Base-by-base conservation (phyloP, 352 stramenopile genomes). In the Phytophthora sansomeana region DNA sequence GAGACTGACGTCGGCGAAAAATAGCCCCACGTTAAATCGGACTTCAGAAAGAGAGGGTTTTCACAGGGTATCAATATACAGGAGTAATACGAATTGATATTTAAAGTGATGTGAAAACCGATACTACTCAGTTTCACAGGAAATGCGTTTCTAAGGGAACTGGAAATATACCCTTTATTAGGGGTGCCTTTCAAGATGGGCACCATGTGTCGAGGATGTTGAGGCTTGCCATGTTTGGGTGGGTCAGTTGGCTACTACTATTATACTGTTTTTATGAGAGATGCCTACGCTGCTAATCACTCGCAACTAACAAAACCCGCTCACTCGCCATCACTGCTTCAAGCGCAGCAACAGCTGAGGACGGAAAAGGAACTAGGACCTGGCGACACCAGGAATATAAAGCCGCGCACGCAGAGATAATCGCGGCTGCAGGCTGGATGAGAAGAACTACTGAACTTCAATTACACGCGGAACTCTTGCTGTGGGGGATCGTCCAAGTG, bases 401-500 rank as follows among this genome's bases (percentile, higher is more conserved):
- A 32, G 43, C 29, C 54, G 21, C 14, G 39, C 30, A 49, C 30
- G 32, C 42, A 49, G 32, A 44, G 38, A 41, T 42, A 32, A 47
- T 30, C 32, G 51, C 7, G 13, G 28, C 21, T 13, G 19, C 21
- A 10, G 35, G 52, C 13, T 21, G 29, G 36, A 19, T 56, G 17
- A 42, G 2, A 42, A 62, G 21, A 28, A 26, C 17, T 47, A 39
- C 43, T 61, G 19, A 26, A 46, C 26, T 56, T 46, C 35, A 58
- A 51, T 38, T 76, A 79, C 11, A 77, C 72, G 32, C 69, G 67
- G 26, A 72, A 75, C 56, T 79, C 63, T 28, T 74, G 47, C 49
- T 75, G 47, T 39, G 49, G 38, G n/a, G 67, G 38, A 41, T 79
- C 59, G 44, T 77, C 75, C 49, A 87, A 65, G 43, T 87, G 78